Evolutionary conservation across 176 grass and related monocot species (phyloP), one percentile per base, ranked within the genome.

Genomic region (Poa annua): DNA sequence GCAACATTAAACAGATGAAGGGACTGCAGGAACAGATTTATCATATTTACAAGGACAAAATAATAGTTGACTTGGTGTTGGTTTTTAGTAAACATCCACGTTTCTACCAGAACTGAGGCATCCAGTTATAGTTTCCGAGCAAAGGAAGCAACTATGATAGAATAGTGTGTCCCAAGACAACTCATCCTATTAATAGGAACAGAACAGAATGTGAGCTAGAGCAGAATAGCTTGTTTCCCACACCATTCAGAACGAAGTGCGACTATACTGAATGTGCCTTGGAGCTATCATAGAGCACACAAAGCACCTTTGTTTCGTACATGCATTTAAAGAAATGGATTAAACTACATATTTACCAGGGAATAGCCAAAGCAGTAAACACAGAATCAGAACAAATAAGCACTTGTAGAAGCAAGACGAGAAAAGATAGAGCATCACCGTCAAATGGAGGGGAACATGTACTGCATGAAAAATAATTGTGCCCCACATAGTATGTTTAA

Each of bases 301-400:
- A 82, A 60, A 60, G 14, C 14, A 20, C 59, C 8, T 50, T 38
- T 35, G 7, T 17, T 57, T 29, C 51, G 39, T 66, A 32, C 59
- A 39, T 59, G 32, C n/a, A 70, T 82, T 68, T 51, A 63, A 12
- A 41, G 15, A 44, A 68, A 71, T 78, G 38, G 3, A 66, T n/a
- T 76, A 88, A 76, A 70, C 26, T 77, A 77, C 29, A 87, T 59
- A 38, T 83, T 78, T 10, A 39, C 4, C 22, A 11, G 45, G 45
- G 45, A 41, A 54, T 75, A 83, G 21, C n/a, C 52, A 22, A 83
- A 55, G 53, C 15, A 10, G 75, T 35, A 66, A 64, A 70, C 36
- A 0, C 26, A 13, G 36, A 72, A 72, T 68, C 22, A 7, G 53
- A 80, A 75, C 12, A 77, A 77, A 82, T 38, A 17, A 66, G 47